Conservation (phyloP, 2,329 filamentous ascomycete genomes). For the Colletotrichum incanum region DNA sequence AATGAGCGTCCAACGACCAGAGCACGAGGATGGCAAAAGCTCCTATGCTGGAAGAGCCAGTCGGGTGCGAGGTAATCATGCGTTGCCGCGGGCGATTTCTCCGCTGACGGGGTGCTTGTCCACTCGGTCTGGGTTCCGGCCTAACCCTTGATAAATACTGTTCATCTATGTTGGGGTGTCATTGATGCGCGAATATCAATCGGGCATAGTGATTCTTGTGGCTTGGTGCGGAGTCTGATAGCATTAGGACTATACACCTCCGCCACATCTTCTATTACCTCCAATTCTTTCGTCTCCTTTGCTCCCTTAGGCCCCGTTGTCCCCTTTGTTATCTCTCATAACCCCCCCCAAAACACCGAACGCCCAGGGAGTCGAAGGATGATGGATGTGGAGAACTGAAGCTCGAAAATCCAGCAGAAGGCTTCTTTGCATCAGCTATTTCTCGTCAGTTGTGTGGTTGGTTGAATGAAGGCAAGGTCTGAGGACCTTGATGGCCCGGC, state of each 20-base stretch:
- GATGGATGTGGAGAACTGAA: neutral
- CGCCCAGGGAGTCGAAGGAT: neutral
- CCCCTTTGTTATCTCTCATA: too few species aligned
- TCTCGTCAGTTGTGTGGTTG: neutral
- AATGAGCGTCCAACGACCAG: neutral
- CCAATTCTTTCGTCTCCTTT: neutral
- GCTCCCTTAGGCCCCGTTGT: neutral
- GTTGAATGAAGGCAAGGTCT: neutral
- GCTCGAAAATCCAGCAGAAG: too few species aligned
- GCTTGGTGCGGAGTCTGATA: neutral
- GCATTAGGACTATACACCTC: neutral
- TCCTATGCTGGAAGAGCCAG: constrained; percentile 1
- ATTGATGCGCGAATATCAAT: neutral
- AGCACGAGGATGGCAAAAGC: constrained; percentile 3
- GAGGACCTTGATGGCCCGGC: constrained; percentile 41
- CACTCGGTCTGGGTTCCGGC: neutral
- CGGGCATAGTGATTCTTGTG: neutral
- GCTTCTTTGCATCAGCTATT: neutral
- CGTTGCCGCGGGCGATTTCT: neutral
- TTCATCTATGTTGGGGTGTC: neutral
- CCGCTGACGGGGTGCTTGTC: neutral
- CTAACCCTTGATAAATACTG: neutral
- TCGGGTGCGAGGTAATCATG: neutral
- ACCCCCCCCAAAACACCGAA: too few species aligned
- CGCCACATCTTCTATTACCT: neutral